phyloP scores from a whole-genome alignment of 257 asterid genomes.

The Prunella vulgaris region DNA sequence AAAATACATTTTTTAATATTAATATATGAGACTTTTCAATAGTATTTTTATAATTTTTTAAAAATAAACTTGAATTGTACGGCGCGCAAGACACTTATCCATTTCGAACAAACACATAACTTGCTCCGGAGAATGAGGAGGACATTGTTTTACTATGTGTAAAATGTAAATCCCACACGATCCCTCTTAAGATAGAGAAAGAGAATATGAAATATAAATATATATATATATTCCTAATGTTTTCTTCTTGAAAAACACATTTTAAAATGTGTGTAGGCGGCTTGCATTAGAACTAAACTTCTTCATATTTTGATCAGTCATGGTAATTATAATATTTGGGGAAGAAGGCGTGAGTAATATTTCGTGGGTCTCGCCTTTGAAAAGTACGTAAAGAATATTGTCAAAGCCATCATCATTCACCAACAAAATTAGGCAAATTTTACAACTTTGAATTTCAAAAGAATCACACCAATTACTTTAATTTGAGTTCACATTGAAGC shows the following conservation, averaged over 20 bases:
- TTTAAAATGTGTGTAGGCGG: slow-evolving; percentile 13
- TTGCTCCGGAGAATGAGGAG: too few species aligned
- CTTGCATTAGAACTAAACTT: not conserved
- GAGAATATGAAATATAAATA: too few species aligned
- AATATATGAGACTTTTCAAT: too few species aligned
- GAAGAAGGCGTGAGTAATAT: slow-evolving; percentile 6
- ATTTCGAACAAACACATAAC: too few species aligned
- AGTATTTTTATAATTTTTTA: too few species aligned
- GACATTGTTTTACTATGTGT: too few species aligned
- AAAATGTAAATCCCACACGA: too few species aligned
- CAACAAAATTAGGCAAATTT: not conserved
- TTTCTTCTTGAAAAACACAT: not conserved
- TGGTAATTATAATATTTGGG: not conserved
- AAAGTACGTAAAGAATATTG: not conserved
- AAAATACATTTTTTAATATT: too few species aligned
- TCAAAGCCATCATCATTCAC: slow-evolving; percentile 16
- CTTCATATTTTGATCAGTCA: not conserved
- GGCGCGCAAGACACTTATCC: too few species aligned
- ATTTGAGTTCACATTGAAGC: not conserved
- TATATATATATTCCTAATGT: not conserved
- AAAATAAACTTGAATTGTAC: too few species aligned
- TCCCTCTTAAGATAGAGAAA: too few species aligned
- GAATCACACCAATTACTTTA: not conserved
- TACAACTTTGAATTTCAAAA: not conserved
- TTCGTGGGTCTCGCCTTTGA: not conserved